Percentiles rank a stretch among this genome's conserved stretches.
These are phyloP conservation scores for Apiospora koreana DNA, from an alignment of 2,329 filamentous ascomycete genomes.

Conservation along the genomic window DNA sequence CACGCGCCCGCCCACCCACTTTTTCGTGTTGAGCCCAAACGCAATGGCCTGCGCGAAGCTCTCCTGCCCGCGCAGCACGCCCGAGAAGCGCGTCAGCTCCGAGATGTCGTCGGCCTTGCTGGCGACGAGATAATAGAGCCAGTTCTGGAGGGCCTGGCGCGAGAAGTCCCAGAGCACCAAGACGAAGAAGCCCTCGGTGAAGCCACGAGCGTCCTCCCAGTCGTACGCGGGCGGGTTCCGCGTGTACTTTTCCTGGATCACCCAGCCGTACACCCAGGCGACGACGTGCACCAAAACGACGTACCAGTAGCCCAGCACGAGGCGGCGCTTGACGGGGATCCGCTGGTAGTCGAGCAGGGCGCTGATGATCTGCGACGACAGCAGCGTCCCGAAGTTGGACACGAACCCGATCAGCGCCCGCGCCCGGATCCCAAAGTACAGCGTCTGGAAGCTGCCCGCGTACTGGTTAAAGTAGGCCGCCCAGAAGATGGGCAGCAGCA, in stretches of 20 bases:
- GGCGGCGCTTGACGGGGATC: conserved; percentile 39
- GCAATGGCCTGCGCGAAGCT: conserved; percentile 41
- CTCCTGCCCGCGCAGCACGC: conserved; percentile 42
- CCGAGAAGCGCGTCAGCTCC: conserved; percentile 45
- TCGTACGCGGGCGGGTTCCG: conserved; percentile 59
- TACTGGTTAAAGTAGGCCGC: conserved; percentile 58
- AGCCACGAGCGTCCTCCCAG: conserved; percentile 59
- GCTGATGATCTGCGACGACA: conserved; percentile 58
- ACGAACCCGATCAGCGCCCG: conserved; percentile 71
- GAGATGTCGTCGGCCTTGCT: conserved; percentile 58
- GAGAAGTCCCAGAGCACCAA: conserved; percentile 64
- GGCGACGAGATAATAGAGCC: conserved; percentile 56
- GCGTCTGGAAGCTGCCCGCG: conserved; percentile 49
- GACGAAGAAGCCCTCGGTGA: conserved; percentile 66
- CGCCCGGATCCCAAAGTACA: conserved; percentile 71
- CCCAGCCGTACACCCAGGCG: conserved; percentile 54
- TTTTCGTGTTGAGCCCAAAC: conserved; percentile 39
- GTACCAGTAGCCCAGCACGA: conserved; percentile 46
- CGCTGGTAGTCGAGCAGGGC: conserved; percentile 22
- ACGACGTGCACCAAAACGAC: conserved; percentile 45
- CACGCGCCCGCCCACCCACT: conserved; percentile 40
- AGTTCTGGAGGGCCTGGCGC: conserved; percentile 54
- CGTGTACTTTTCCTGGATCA: conserved; percentile 53
- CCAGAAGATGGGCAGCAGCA: conserved; percentile 71
- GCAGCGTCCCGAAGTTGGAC: conserved; percentile 66